Evolutionary conservation across 2,329 filamentous ascomycete species (phyloP).

Genomic region (Chrysoporthe cubensis): DNA sequence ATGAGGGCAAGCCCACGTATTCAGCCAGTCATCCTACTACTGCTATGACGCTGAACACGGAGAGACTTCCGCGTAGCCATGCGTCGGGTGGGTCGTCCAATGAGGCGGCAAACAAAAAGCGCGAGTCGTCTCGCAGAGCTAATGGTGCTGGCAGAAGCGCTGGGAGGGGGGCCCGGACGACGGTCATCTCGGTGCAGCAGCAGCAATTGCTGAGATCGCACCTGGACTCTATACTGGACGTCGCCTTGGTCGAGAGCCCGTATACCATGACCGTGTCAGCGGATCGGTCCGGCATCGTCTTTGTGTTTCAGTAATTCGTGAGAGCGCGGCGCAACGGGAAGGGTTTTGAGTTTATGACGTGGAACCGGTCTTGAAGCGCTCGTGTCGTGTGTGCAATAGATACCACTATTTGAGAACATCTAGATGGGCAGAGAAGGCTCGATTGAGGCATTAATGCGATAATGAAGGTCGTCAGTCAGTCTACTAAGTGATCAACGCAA

Average conservation of each 20-base stretch:
- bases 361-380: background rate
- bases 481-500: background rate
- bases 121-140: conserved; percentile 17
- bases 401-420: background rate
- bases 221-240: conserved; percentile 84
- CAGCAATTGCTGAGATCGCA: conserved; percentile 85
- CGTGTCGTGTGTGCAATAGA: background rate
- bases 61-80: conserved; percentile 52
- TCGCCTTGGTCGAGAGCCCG: conserved; percentile 84
- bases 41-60: conserved; percentile 67
- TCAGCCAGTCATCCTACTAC: conserved; percentile 64
- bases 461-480: background rate
- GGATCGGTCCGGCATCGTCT: conserved; percentile 86
- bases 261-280: conserved; percentile 93
- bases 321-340: conserved; percentile 7
- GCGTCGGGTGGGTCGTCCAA: conserved; percentile 37
- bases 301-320: conserved; percentile 65
- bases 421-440: background rate
- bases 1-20: conserved; percentile 76
- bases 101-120: conserved; percentile 33
- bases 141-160: conserved; percentile 20
- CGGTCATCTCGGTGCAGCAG: conserved; percentile 86
- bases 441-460: background rate
- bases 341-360: background rate
- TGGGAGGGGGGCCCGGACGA: conserved; percentile 68